phyloP scores from a whole-genome alignment of 148 eudicot genomes.

The Diospyros kaki region DNA sequence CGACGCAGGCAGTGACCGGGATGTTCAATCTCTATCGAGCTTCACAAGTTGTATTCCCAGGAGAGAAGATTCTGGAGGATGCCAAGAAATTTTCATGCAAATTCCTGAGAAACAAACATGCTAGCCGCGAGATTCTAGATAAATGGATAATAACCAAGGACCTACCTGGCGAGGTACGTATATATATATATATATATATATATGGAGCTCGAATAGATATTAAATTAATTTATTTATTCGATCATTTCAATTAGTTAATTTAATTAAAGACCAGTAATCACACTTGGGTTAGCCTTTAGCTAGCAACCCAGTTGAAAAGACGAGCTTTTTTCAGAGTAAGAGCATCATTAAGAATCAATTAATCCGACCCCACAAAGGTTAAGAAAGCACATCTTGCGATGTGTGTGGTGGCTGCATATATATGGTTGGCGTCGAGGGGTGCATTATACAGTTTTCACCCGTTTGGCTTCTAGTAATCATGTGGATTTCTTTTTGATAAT shows the following conservation, averaged over 20 bases:
- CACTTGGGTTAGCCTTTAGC: too few relatives aligned
- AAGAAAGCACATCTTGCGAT: too few relatives aligned
- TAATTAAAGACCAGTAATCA: too few relatives aligned
- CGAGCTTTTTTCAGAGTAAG: too few relatives aligned
- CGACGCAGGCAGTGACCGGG: conserved; percentile 45
- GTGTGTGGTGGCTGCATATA: too few relatives aligned
- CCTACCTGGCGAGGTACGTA: conserved; percentile 54
- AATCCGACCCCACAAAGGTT: too few relatives aligned
- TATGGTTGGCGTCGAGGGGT: too few relatives aligned
- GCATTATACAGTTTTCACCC: too few relatives aligned
- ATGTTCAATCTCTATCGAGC: conserved; percentile 53
- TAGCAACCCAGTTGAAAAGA: too few relatives aligned
- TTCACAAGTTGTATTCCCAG: conserved; percentile 50
- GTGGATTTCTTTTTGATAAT: too few relatives aligned
- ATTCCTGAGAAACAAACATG: conserved; percentile 35
- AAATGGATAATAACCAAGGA: conserved; percentile 68
- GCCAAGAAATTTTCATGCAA: conserved; percentile 41
- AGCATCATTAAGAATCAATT: too few relatives aligned
- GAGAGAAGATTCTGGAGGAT: conserved; percentile 51
- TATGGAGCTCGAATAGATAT: not conserved
- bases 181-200: not conserved
- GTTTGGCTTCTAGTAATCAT: too few relatives aligned
- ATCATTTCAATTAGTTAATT: not conserved
- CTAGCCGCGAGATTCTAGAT: conserved; percentile 42
- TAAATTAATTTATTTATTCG: not conserved